phyloP scores from a whole-genome alignment of 139 green algal genomes.

The Chlamydomonas eustigma region DNA sequence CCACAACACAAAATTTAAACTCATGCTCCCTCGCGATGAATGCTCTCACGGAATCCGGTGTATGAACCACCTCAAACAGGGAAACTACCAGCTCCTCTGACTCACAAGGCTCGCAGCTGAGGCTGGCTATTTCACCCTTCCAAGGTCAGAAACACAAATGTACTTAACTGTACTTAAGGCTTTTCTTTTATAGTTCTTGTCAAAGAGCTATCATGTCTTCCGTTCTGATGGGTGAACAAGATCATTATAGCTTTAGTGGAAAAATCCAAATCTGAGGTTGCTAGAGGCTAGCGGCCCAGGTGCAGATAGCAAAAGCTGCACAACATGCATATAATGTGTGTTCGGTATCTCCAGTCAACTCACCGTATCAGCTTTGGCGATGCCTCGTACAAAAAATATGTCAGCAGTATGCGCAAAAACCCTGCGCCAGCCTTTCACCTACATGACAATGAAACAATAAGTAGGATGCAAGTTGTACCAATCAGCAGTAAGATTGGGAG shows the following conservation, averaged over 20 bases:
- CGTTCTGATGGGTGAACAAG: no score
- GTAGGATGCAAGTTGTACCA: no score
- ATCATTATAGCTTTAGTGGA: background rate
- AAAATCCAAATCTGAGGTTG: background rate
- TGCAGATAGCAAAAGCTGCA: background rate
- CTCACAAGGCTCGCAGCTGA: constrained; percentile 57
- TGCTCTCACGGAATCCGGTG: constrained; percentile 37
- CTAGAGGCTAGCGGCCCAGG: background rate
- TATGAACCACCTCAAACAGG: constrained; percentile 68
- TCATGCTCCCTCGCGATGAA: constrained; percentile 88
- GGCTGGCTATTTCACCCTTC: constrained; percentile 63
- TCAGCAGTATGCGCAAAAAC: constrained; percentile 84
- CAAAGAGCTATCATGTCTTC: no score
- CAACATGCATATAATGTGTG: no score
- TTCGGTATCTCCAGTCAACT: no score
- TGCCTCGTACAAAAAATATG: constrained; percentile 81
- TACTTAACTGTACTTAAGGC: no score
- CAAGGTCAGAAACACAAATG: background rate
- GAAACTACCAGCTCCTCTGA: constrained; percentile 55
- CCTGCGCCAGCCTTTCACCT: constrained; percentile 67
- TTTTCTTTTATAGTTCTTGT: no score
- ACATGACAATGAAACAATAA: no score
- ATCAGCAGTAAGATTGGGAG: no score
- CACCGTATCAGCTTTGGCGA: constrained; percentile 69
- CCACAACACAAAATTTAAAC: constrained; percentile 79